Evolutionary conservation across 768 basidiomycete species (phyloP), one percentile per base, ranked within the genome.

Genomic region (Gloeostereum incarnatum): DNA sequence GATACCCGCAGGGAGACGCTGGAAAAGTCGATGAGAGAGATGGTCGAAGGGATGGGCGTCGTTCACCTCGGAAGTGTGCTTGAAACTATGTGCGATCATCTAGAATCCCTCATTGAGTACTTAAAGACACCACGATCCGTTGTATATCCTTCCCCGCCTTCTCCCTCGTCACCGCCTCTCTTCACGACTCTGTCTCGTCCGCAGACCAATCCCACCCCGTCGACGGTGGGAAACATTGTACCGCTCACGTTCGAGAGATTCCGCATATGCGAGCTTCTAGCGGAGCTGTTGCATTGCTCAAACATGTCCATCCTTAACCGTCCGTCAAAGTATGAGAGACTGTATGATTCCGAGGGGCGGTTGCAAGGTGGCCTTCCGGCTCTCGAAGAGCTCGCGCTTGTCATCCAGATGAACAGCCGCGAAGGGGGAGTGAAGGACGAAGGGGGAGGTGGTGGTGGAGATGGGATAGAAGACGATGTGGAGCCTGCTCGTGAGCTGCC

Each of bases 271-370:
- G 96, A 99, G 58, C 69, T 99, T 9, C 92, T 94, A 50, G 96
- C 94, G 14, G 96, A 99, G 55, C 76, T 99, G 4, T 64, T 98
- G 18, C 96, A 99, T 53, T 96, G 92, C 56, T 98, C 96, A 13
- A 98, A 96, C 52, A 98, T 99, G 94, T 81, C 87, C 4, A 73
- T 98, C 17, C 68, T 98, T 19, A 98, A 98, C 55, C 87, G 96
- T 7, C 60, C 74, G 1, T 53, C 73, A 0, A 78, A 82, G 33
- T 78, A 71, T 39, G 72, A 75, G 32, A 68, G 75, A 17, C 63
- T 79, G n/a, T 92, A 90, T 57, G 88, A 89, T 51, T 62, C 67
- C 1, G 77, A 88, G 37, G 94, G 94, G 14, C 76, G 87, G 19
- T 61, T 99, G 30, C 78, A 81, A 47, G 91, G 91, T n/a, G 93